Conservation (phyloP, 352 stramenopile genomes). For the Globisporangium solare region DNA sequence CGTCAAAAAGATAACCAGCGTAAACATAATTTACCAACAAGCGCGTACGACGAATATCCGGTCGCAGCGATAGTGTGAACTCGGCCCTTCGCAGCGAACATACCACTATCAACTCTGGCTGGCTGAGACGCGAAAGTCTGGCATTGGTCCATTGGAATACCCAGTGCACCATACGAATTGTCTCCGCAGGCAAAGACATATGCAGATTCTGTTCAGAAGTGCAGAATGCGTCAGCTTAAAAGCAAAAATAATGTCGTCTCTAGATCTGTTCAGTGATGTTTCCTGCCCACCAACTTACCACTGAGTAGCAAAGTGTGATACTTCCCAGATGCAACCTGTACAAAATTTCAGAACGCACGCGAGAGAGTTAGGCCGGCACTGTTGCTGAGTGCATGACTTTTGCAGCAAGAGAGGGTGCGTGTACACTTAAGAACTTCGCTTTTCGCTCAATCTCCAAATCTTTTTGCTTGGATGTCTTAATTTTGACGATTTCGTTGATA, state of each 20-base stretch:
- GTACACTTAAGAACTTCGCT: constrained; percentile 60
- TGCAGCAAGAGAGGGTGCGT: background rate
- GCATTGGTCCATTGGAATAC: constrained; percentile 3
- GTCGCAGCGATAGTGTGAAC: constrained; percentile 56
- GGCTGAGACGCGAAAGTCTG: constrained; percentile 14
- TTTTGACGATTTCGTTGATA: constrained; percentile 43
- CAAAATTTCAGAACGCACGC: background rate
- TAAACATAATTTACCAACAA: constrained; percentile 38
- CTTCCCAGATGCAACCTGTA: constrained; percentile 61
- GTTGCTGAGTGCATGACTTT: background rate
- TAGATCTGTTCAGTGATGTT: background rate
- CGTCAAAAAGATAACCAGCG: background rate
- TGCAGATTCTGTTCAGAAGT: constrained; percentile 42
- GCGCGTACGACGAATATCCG: constrained; percentile 60
- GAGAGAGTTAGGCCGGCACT: background rate
- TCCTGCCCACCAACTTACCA: constrained; percentile 22
- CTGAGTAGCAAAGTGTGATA: constrained; percentile 74
- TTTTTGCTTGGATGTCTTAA: constrained; percentile 35
- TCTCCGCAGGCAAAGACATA: constrained; percentile 67
- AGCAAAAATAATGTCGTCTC: background rate
- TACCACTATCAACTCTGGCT: constrained; percentile 26
- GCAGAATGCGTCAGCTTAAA: background rate
- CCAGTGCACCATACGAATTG: constrained; percentile 57
- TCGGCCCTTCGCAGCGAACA: constrained; percentile 16
- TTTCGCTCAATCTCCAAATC: constrained; percentile 45